Evolutionary conservation across 2,329 filamentous ascomycete species (phyloP).

Genomic region (Leptographium flavum): DNA sequence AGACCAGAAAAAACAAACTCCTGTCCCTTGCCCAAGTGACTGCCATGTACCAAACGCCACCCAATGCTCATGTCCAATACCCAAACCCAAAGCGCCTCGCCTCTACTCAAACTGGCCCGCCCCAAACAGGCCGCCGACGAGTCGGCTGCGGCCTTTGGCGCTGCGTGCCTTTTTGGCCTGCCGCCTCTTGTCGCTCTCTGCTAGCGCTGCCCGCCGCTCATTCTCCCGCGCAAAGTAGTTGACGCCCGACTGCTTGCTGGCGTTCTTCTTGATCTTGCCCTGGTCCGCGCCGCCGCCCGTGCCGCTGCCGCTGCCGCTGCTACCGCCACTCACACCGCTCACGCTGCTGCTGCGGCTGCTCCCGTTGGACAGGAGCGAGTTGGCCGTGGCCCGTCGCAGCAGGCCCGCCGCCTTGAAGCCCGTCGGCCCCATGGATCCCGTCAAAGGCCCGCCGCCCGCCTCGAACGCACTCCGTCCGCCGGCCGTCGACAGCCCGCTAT

Average conservation of each 20-base stretch:
- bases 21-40: no score
- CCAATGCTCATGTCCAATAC: no score
- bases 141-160: slow-evolving; percentile 39
- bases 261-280: slow-evolving; percentile 34
- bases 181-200: slow-evolving; percentile 42
- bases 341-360: slow-evolving; percentile 17
- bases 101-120: slow-evolving; percentile 37
- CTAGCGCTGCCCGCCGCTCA: slow-evolving; percentile 38
- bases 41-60: no score
- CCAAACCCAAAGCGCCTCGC: no score
- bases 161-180: slow-evolving; percentile 44
- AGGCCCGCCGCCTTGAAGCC: slow-evolving; percentile 57
- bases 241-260: slow-evolving; percentile 45
- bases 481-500: slow-evolving; percentile 13
- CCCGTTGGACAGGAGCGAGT: slow-evolving; percentile 32
- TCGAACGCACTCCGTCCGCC: slow-evolving; percentile 7
- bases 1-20: no score
- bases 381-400: slow-evolving; percentile 60
- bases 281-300: slow-evolving; percentile 15
- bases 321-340: slow-evolving; percentile 4
- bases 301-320: neutral
- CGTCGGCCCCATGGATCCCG: slow-evolving; percentile 14
- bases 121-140: slow-evolving; percentile 44
- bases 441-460: slow-evolving; percentile 18
- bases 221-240: slow-evolving; percentile 46